Percentiles rank a stretch among this genome's conserved stretches.
phyloP scores from a whole-genome alignment of 179 eudicot genomes.

The Amaranthus tricolor region DNA sequence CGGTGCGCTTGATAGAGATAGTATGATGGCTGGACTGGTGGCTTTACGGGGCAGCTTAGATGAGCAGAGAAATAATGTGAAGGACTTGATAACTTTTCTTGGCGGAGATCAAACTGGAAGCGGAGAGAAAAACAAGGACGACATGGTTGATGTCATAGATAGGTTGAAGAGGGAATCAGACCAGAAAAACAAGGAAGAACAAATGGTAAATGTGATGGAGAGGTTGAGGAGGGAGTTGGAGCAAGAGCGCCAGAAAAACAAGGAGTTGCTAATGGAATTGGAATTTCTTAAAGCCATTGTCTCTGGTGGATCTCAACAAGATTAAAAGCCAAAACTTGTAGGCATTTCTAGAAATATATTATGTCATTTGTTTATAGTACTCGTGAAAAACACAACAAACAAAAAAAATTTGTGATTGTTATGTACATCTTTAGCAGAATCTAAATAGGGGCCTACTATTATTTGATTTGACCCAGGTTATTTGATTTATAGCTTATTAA shows the following conservation, averaged over 20 bases:
- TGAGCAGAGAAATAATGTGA: conserved; percentile 55
- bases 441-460: too few relatives aligned
- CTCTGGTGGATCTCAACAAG: conserved; percentile 26
- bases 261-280: conserved; percentile 51
- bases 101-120: conserved; percentile 36
- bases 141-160: conserved; percentile 43
- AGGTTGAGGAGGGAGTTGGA: conserved; percentile 45
- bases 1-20: conserved; percentile 35
- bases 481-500: too few relatives aligned
- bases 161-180: conserved; percentile 44
- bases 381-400: too few relatives aligned
- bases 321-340: neutral
- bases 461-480: too few relatives aligned
- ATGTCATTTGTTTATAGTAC: too few relatives aligned
- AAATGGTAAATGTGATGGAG: conserved; percentile 43
- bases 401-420: too few relatives aligned
- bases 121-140: conserved; percentile 39
- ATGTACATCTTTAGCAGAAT: too few relatives aligned
- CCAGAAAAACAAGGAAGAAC: conserved; percentile 41
- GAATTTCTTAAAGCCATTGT: conserved; percentile 53
- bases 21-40: conserved; percentile 43
- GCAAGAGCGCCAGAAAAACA: conserved; percentile 51
- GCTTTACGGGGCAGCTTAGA: conserved; percentile 58
- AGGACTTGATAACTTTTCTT: conserved; percentile 36
- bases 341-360: too few relatives aligned